Percentiles rank a stretch among this genome's conserved stretches.
phyloP scores from a whole-genome alignment of 164 flowering plant species.

The Liriodendron chinense region DNA sequence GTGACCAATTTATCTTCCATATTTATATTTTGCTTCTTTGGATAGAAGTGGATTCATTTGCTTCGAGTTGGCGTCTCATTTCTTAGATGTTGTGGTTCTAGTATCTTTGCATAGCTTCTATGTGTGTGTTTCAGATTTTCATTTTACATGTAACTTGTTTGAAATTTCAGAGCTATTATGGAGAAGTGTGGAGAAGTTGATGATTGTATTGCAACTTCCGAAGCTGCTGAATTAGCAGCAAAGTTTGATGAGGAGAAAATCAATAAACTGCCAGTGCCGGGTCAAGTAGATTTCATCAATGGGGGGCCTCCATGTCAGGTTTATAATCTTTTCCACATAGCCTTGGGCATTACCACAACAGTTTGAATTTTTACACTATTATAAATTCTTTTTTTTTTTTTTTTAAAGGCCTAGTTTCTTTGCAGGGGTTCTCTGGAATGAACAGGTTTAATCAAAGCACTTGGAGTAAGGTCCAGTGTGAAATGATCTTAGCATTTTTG shows the following conservation, averaged over 20 bases:
- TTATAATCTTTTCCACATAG: background rate
- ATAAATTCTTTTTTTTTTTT: background rate
- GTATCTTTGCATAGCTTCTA: background rate
- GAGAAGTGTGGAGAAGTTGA: conserved; percentile 70
- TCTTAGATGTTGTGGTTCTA: background rate
- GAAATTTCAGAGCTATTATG: conserved; percentile 65
- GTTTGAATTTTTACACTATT: background rate
- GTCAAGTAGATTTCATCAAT: conserved; percentile 92
- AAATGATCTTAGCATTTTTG: conserved; percentile 90
- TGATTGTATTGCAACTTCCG: conserved; percentile 76
- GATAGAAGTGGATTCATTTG: background rate
- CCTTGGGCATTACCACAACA: background rate
- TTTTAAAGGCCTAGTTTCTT: conserved; percentile 1
- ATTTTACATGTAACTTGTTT: conserved; percentile 8
- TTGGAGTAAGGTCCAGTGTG: conserved; percentile 97
- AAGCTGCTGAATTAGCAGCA: conserved; percentile 67
- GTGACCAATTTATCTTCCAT: conserved; percentile 14
- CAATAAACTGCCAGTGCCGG: conserved; percentile 71
- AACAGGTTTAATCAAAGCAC: conserved; percentile 85
- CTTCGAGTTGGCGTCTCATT: background rate
- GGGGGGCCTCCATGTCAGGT: conserved; percentile 99
- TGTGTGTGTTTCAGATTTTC: background rate
- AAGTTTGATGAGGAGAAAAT: conserved; percentile 50
- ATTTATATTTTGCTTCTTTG: background rate
- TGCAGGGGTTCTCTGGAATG: conserved; percentile 98